Conservation (phyloP, 2,329 filamentous ascomycete species). For the Leptographium lundbergii region DNA sequence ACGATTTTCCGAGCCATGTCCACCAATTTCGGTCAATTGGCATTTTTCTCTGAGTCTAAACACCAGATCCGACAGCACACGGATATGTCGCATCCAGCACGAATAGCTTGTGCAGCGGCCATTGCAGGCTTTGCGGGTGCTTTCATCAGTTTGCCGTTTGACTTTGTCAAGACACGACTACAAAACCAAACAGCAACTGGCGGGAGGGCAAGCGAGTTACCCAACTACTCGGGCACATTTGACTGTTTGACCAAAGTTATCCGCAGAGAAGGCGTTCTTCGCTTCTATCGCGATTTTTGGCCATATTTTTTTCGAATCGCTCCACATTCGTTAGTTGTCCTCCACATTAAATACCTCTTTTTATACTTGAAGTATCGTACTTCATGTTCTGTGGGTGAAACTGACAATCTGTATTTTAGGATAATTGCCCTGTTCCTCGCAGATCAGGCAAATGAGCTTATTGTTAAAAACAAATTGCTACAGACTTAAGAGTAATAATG, state of each 20-base stretch:
- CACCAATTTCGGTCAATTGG: conserved; percentile 91
- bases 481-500: neutral
- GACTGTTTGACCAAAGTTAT: conserved; percentile 88
- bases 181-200: conserved; percentile 66
- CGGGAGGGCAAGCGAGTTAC: conserved; percentile 59
- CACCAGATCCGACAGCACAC: conserved; percentile 65
- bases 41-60: conserved; percentile 96
- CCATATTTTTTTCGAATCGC: conserved; percentile 95
- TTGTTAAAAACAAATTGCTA: neutral
- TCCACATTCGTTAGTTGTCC: conserved; percentile 73
- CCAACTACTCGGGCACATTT: conserved; percentile 76
- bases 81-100: conserved; percentile 46
- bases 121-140: conserved; percentile 93
- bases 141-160: conserved; percentile 90
- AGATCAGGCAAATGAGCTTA: conserved; percentile 26
- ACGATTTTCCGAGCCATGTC: conserved; percentile 95
- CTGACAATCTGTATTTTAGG: conserved; percentile 10
- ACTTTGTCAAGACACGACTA: conserved; percentile 95
- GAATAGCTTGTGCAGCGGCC: conserved; percentile 76
- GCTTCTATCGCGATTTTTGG: conserved; percentile 92
- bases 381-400: neutral
- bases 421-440: conserved; percentile 50
- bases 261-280: conserved; percentile 70
- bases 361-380: conserved; percentile 18
- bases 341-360: neutral